Evolutionary conservation across 306 rosid species (phyloP), one percentile per base, ranked within the genome.

Genomic region (Dryas octopetala): DNA sequence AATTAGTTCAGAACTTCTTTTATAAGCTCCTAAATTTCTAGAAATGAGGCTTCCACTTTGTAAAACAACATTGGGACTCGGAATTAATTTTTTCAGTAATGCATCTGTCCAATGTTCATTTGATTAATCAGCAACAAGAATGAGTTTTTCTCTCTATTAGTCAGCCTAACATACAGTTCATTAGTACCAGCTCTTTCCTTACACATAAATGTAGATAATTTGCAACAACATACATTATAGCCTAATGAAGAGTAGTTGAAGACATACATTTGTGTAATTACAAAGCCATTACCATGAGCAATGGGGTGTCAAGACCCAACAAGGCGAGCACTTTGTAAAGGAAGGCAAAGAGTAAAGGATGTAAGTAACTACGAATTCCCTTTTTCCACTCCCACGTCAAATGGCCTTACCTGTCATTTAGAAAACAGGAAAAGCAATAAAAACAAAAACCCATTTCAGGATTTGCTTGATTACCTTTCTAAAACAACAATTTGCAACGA

Each of bases 341-440:
- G 5, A 78, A 79, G 76, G 89, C 90, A 85, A 95, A 95, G 75
- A 90, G 70, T 72, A 92, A n/a, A 1, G 97, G 99, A 71, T 95
- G 99, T 76, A 90, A 80, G 82, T 85, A 91, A 87, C 97, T 90
- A 4, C 97, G 91, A 11, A 92, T 89, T 53, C 97, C 97, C 83
- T 79, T 80, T 83, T 86, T 84, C 98, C 98, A 95, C 61, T 95
- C 98, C 98, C 98, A 95, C 11, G 97, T 90, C 78, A 95, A 80
- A 85, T 95, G 97, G 46, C 97, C 97, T 41, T 86, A 95, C 86
- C 97, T 94, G 79, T 57, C 73, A 70, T 51, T 65, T 7, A 71
- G n/a, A 81, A 43, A 16, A 63, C 23, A 32, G 38, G 38, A 32
- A 32, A 32, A 32, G 38, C 38, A 43, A 66, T 51, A 60, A 63